phyloP scores from a whole-genome alignment of 139 green algal species.

The Chlorella sp. region DNA sequence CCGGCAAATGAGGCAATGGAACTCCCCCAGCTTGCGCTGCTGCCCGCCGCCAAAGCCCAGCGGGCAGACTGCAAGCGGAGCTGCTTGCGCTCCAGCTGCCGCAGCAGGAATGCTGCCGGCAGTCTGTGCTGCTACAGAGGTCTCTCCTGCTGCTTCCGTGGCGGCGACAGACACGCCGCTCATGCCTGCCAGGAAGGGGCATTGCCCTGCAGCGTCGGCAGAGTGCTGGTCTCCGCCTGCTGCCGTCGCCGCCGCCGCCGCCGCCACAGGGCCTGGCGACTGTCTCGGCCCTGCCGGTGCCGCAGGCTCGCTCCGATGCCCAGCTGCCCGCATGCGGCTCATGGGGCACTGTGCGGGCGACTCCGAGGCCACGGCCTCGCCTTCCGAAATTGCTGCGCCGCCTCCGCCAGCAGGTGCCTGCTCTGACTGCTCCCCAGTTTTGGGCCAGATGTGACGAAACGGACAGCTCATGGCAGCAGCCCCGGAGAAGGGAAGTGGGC shows the following conservation, averaged over 20 bases:
- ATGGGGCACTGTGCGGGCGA: background rate
- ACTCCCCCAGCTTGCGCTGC: conserved; percentile 27
- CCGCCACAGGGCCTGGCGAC: background rate
- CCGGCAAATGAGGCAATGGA: conserved; percentile 52
- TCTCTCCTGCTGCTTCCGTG: background rate
- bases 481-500: background rate
- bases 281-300: too few species aligned
- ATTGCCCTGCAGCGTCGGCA: background rate
- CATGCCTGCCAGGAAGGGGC: conserved; percentile 5
- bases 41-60: conserved; percentile 29
- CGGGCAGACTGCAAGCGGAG: conserved; percentile 17
- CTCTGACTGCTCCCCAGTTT: background rate
- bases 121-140: background rate
- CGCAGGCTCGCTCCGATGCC: too few species aligned
- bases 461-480: conserved; percentile 10
- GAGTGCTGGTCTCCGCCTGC: background rate
- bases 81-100: background rate
- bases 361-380: background rate
- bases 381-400: background rate
- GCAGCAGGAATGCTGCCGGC: background rate
- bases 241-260: background rate
- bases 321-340: background rate
- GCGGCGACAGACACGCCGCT: background rate
- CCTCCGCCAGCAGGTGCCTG: background rate
- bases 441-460: conserved; percentile 4